Evolutionary conservation across 495 filamentous ascomycete genomes (phyloP).

Genomic region (Apiosordaria backusii): DNA sequence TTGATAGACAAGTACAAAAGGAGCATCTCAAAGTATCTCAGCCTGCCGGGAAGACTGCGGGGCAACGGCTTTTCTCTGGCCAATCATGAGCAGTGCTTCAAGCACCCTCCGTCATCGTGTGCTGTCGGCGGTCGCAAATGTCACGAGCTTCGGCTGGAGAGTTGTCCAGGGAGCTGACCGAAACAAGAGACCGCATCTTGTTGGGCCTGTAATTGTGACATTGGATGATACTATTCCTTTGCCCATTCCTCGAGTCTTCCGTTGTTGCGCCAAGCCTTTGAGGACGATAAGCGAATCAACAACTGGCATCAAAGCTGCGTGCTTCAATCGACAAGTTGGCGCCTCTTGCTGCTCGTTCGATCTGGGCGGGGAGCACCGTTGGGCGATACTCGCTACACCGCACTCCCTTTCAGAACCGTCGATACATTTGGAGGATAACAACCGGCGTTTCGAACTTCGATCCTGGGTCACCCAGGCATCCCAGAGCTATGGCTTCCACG

Average conservation of each 20-base stretch:
- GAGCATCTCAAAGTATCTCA: neutral
- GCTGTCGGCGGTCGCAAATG: neutral
- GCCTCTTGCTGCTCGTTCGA: neutral
- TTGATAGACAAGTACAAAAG: neutral
- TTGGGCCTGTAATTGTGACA: neutral
- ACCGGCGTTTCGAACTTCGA: neutral
- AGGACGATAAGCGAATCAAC: neutral
- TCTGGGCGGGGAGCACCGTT: neutral
- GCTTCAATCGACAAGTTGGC: neutral
- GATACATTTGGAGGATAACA: neutral
- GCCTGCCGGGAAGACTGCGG: constrained; percentile 9
- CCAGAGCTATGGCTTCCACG: constrained; percentile 33
- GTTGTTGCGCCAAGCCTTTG: neutral
- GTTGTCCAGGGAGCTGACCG: neutral
- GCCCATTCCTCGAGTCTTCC: neutral
- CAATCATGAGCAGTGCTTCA: constrained; percentile 16
- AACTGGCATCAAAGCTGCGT: neutral
- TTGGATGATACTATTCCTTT: neutral
- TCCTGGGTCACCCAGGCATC: constrained; percentile 31
- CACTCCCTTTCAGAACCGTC: neutral
- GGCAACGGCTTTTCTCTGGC: neutral
- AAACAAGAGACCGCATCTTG: neutral
- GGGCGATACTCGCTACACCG: neutral
- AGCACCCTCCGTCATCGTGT: constrained; percentile 21
- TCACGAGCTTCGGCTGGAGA: neutral